phyloP scores from a whole-genome alignment of 139 green algal genomes.

The Chlamydomonas applanata region DNA sequence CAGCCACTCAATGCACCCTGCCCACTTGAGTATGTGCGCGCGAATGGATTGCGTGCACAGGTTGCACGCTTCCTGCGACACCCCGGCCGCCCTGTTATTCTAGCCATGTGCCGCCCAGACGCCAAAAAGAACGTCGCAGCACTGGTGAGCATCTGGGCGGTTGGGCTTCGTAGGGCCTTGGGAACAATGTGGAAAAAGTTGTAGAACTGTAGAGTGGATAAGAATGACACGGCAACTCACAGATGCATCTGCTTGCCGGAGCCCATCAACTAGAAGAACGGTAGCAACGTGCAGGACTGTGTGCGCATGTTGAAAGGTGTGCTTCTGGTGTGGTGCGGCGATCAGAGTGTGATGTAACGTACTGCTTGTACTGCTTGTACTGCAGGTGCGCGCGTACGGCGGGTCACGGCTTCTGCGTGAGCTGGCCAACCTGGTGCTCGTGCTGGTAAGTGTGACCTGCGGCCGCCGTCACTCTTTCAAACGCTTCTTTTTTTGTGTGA shows the following conservation, averaged over 20 bases:
- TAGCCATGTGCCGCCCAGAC: conserved; percentile 91
- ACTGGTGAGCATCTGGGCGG: conserved; percentile 66
- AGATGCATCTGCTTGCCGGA: too few relatives aligned
- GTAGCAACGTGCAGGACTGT: conserved; percentile 8
- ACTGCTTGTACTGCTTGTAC: neutral
- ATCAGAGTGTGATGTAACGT: too few relatives aligned
- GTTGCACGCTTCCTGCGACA: conserved; percentile 86
- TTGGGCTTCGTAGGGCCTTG: too few relatives aligned
- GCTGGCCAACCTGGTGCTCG: conserved; percentile 91
- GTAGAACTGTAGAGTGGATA: too few relatives aligned
- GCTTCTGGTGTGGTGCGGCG: too few relatives aligned
- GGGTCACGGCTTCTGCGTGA: conserved; percentile 73
- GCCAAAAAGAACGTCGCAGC: conserved; percentile 97
- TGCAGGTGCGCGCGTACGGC: conserved; percentile 51
- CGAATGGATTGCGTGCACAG: neutral
- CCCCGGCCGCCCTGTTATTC: conserved; percentile 89
- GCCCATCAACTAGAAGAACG: too few relatives aligned
- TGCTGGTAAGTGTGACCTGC: conserved; percentile 86
- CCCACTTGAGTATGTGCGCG: too few relatives aligned
- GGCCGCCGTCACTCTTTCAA: neutral
- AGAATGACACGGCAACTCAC: too few relatives aligned
- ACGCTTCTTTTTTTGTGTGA: too few relatives aligned
- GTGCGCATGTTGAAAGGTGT: neutral
- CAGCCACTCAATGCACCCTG: too few relatives aligned
- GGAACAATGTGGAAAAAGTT: too few relatives aligned